These are phyloP conservation scores for Drechslerella coelobrocha DNA, from an alignment of 2,329 filamentous ascomycete genomes.

Conservation along the genomic window DNA sequence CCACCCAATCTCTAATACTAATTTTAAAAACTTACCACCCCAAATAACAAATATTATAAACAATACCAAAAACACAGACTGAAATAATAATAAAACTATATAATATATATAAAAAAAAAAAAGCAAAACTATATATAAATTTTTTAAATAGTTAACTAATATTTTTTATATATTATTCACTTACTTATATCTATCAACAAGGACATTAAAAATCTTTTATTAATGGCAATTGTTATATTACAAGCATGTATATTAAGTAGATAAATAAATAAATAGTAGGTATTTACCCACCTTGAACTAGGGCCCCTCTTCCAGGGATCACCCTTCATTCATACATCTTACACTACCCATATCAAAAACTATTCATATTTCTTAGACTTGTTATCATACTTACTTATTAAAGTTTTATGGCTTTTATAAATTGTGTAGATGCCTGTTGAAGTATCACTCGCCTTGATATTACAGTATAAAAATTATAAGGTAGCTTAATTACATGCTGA, in stretches of 20 bases:
- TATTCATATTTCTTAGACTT: constrained; percentile 54
- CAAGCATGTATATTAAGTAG: constrained; percentile 17
- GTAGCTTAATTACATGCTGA: background rate
- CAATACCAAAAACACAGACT: no score
- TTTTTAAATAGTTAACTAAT: constrained; percentile 2
- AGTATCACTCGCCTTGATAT: no score
- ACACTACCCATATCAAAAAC: constrained; percentile 51
- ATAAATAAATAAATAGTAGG: constrained; percentile 16
- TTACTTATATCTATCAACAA: background rate
- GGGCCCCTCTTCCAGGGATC: no score
- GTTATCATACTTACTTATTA: constrained; percentile 54
- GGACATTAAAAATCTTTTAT: constrained; percentile 15
- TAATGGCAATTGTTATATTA: constrained; percentile 18
- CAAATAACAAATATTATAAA: background rate
- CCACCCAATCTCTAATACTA: no score
- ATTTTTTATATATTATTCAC: constrained; percentile 1
- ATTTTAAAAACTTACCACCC: background rate
- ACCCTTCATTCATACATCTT: constrained; percentile 53
- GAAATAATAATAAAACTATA: constrained; percentile 6
- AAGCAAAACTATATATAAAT: constrained; percentile 3
- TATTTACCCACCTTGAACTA: constrained; percentile 23
- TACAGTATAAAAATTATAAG: constrained; percentile 46
- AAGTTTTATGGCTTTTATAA: constrained; percentile 50
- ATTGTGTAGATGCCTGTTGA: constrained; percentile 21
- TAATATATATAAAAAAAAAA: constrained; percentile 5